Percentiles rank a stretch among this genome's conserved stretches.
These are phyloP conservation scores for Eucalyptus sp. DNA, from an alignment of 345 rosid genomes.

Conservation along the genomic window DNA sequence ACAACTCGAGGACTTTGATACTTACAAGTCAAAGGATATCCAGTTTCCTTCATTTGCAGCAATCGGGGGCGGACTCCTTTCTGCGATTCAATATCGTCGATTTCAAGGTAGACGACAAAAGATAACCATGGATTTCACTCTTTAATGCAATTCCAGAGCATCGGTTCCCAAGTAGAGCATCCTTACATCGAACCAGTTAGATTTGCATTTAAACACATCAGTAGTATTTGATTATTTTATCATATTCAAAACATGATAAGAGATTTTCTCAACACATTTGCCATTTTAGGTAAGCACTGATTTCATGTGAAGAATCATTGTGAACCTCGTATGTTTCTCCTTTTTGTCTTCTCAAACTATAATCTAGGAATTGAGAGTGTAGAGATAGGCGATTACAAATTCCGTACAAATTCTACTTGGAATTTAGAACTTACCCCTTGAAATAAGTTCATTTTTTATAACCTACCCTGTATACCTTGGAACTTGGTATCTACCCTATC, in stretches of 20 bases:
- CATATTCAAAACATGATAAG: neutral
- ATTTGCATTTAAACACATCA: neutral
- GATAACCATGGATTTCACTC: neutral
- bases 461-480: too few species aligned
- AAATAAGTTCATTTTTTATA: too few species aligned
- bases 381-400: too few species aligned
- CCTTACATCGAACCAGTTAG: neutral
- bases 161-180: neutral
- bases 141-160: neutral
- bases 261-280: neutral
- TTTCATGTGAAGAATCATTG: neutral
- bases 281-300: neutral
- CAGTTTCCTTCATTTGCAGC: neutral
- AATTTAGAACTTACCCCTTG: too few species aligned
- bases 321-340: neutral
- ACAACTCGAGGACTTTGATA: too few species aligned
- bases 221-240: too few species aligned
- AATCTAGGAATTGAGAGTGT: neutral
- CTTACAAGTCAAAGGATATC: neutral
- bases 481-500: too few species aligned
- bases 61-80: neutral
- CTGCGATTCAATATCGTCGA: neutral
- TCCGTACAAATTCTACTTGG: accelerated
- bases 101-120: neutral
- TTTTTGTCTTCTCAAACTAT: neutral